Percentiles rank a stretch among this genome's conserved stretches.
Conservation (phyloP, 768 basidiomycete species). For the Hericium coralloides region DNA sequence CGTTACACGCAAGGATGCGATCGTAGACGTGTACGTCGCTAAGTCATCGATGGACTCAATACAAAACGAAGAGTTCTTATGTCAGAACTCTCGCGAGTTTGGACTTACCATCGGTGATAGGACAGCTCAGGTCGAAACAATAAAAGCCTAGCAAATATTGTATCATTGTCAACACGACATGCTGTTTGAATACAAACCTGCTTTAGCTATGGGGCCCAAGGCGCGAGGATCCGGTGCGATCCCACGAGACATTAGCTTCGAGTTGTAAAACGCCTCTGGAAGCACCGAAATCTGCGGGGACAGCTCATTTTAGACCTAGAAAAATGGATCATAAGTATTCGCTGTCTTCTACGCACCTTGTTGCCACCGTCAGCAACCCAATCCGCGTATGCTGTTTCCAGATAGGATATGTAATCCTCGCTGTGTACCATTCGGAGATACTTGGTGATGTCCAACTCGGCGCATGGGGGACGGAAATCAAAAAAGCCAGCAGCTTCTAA, state of each 20-base stretch:
- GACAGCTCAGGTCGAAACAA: constrained; percentile 25
- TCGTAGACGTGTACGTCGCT: not conserved
- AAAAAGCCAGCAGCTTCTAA: constrained; percentile 11
- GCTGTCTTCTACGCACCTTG: constrained; percentile 8
- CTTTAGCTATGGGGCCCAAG: constrained; percentile 16
- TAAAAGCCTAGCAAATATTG: constrained; percentile 16
- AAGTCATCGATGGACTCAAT: not conserved
- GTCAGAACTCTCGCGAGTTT: not conserved
- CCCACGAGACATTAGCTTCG: constrained; percentile 9
- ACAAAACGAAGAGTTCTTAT: not conserved
- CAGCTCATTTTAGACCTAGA: not conserved
- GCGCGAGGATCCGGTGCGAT: not conserved
- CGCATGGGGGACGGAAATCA: constrained; percentile 5
- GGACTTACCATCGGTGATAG: constrained; percentile 22
- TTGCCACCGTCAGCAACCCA: constrained; percentile 22
- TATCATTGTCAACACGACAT: not conserved
- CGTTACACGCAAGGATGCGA: not conserved
- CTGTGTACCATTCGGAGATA: constrained; percentile 19
- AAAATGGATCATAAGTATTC: too few relatives aligned
- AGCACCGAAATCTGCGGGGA: constrained; percentile 19
- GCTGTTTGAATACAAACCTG: constrained; percentile 10
- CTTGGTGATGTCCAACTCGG: constrained; percentile 3
- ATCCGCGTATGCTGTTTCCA: constrained; percentile 19
- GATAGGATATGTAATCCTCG: constrained; percentile 19
- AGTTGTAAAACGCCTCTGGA: constrained; percentile 24